Evolutionary conservation across 306 rosid genomes (phyloP), one percentile per base, ranked within the genome.

Genomic region (Calophaca sinica): DNA sequence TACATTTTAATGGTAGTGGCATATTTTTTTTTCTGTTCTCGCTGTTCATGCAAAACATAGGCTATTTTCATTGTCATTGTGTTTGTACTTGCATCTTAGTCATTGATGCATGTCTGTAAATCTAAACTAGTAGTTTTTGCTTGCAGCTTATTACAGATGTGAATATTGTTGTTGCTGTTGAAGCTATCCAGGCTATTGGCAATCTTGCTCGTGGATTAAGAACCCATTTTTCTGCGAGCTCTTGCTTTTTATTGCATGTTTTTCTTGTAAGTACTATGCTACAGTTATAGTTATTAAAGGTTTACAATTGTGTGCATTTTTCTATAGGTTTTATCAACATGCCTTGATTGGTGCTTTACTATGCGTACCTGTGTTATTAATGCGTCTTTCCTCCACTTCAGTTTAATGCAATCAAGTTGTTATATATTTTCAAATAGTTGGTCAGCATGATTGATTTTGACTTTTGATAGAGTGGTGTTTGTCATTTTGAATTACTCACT

Each of bases 111-210:
- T 20, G 26, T 20, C 26, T 20, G 26, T 20, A 20, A 20, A 20
- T 20, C 26, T 20, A 20, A 20, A 20, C 26, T 20, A 20, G 26
- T 20, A 20, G 33, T 65, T 76, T 82, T 70, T 79, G 33, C 62
- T 15, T 79, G 91, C 96, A 94, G 99, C 96, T 94, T 39, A 85
- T 94, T 79, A 90, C 99, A 29, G 99, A 94, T 76, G 99, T 94
- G 79, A 94, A 94, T 85, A 94, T 94, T 45, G 99, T 97, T 65
- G 99, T 94, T 80, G 97, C 99, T 62, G 97, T 94, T 85, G 99
- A 94, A 85, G 96, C 99, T 53, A 70, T 94, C 77, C 99, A 92
- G 90, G 99, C 99, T 76, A 73, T 94, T 78, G 96, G 99, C 79
- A 94, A 92, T 79, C 97, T 94, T 84, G 94, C 97, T 68, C 82